A percentile compares a stretch with the other conserved stretches of the same genome.
Evolutionary conservation across 2,329 filamentous ascomycete species (phyloP).

Genomic region (Colletotrichum melonis): DNA sequence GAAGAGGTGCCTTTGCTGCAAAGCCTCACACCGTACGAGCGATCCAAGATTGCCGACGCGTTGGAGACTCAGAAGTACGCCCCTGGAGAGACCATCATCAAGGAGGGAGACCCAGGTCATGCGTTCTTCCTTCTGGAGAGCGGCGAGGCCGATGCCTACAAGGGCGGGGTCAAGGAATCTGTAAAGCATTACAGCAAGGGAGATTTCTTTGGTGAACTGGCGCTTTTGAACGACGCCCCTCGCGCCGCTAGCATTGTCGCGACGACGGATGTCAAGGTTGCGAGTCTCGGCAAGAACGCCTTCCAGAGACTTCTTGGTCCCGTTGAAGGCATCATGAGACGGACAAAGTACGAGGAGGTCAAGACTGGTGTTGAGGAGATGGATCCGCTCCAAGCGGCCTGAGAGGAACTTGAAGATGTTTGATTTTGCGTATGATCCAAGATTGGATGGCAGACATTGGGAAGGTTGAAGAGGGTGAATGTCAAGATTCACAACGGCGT

Average conservation of each 20-base stretch:
- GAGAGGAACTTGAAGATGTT: slow-evolving; percentile 30
- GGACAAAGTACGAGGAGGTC: slow-evolving; percentile 73
- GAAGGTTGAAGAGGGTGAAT: slow-evolving; percentile 22
- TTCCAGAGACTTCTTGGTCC: slow-evolving; percentile 94
- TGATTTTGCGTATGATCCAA: slow-evolving; percentile 23
- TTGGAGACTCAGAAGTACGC: slow-evolving; percentile 91
- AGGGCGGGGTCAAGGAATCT: slow-evolving; percentile 74
- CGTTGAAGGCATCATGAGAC: slow-evolving; percentile 93
- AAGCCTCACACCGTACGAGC: slow-evolving; percentile 89
- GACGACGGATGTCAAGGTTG: slow-evolving; percentile 90
- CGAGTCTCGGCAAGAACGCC: slow-evolving; percentile 89
- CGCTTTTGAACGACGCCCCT: slow-evolving; percentile 91
- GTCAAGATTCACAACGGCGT: slow-evolving; percentile 35
- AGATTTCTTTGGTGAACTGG: slow-evolving; percentile 97
- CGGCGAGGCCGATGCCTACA: slow-evolving; percentile 89
- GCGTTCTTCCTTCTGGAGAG: slow-evolving; percentile 92
- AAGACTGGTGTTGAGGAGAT: slow-evolving; percentile 73
- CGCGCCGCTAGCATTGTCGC: slow-evolving; percentile 90
- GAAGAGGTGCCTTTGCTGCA: slow-evolving; percentile 91
- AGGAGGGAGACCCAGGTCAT: slow-evolving; percentile 89
- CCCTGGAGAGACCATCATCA: slow-evolving; percentile 84
- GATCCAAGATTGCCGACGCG: slow-evolving; percentile 96
- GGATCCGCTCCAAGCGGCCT: slow-evolving; percentile 68
- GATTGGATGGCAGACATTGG: slow-evolving; percentile 25
- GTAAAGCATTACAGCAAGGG: slow-evolving; percentile 90